A percentile compares a stretch with the other conserved stretches of the same genome.
Evolutionary conservation across 345 rosid genomes (phyloP).

Genomic region (Angophora floribunda): DNA sequence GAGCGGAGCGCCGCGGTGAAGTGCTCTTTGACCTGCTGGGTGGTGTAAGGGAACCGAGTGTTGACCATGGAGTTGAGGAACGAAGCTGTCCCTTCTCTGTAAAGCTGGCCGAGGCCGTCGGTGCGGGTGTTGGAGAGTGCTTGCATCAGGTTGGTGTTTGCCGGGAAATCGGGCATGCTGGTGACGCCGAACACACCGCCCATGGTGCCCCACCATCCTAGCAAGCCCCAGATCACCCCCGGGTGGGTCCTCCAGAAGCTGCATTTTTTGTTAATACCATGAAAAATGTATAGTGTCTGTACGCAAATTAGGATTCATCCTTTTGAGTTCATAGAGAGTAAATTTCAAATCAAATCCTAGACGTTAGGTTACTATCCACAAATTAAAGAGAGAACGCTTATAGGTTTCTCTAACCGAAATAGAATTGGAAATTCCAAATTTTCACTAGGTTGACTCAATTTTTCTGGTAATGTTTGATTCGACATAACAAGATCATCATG

Average conservation of each 20-base stretch:
- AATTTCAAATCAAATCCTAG: background rate
- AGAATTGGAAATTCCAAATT: background rate
- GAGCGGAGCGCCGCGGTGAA: constrained; percentile 53
- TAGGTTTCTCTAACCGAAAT: background rate
- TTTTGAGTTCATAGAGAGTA: background rate
- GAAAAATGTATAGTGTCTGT: background rate
- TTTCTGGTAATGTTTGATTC: background rate
- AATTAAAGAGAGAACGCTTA: background rate
- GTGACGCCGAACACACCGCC: constrained; percentile 50
- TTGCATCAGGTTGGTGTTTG: constrained; percentile 61
- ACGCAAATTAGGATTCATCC: background rate
- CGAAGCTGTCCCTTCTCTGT: constrained; percentile 92
- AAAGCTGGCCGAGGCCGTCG: constrained; percentile 66
- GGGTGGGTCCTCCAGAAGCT: constrained; percentile 98
- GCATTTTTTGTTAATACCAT: background rate
- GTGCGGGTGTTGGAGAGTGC: constrained; percentile 48
- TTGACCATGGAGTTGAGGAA: constrained; percentile 79
- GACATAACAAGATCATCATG: background rate
- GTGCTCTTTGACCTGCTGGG: constrained; percentile 66
- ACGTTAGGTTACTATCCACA: background rate
- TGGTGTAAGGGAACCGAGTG: constrained; percentile 54
- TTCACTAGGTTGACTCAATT: background rate
- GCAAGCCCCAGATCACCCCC: constrained; percentile 54
- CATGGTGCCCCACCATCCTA: constrained; percentile 92
- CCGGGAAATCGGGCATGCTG: constrained; percentile 46